These are phyloP conservation scores for Alternaria novae-zelandiae DNA, from an alignment of 2,329 filamentous ascomycete species.

Conservation along the genomic window DNA sequence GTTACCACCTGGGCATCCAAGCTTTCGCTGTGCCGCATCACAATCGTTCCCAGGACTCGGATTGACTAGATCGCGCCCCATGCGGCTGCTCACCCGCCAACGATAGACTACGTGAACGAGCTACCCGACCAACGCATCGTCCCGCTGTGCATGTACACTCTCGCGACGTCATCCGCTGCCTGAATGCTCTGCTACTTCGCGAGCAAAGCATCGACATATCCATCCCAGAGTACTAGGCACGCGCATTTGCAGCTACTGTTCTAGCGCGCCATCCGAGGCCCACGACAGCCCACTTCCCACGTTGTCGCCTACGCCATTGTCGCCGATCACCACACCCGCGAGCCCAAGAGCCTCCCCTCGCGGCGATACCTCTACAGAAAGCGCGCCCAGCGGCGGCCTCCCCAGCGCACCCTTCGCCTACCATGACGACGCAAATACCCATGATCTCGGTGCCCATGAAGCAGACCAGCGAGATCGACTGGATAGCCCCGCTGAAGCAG, in stretches of 20 bases:
- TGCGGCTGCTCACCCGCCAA: slow-evolving; percentile 9
- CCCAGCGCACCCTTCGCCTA: slow-evolving; percentile 12
- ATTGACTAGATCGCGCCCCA: slow-evolving; percentile 8
- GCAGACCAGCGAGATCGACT: slow-evolving; percentile 97
- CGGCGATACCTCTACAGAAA: slow-evolving; percentile 24
- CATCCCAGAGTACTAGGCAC: not conserved
- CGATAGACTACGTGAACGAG: slow-evolving; percentile 7
- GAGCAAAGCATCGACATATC: not conserved
- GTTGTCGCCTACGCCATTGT: slow-evolving; percentile 10
- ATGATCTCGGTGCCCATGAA: slow-evolving; percentile 96
- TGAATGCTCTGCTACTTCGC: not conserved
- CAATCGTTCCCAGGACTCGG: slow-evolving; percentile 7
- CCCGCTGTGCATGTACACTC: slow-evolving; percentile 7
- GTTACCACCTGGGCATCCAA: not conserved
- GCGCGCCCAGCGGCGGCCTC: slow-evolving; percentile 18
- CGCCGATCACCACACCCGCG: slow-evolving; percentile 5
- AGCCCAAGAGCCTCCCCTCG: not conserved
- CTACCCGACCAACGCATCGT: slow-evolving; percentile 12
- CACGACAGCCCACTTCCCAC: slow-evolving; percentile 7
- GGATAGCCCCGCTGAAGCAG: slow-evolving; percentile 86
- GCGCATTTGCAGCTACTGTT: not conserved
- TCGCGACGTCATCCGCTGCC: slow-evolving; percentile 4
- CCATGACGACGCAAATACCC: slow-evolving; percentile 66
- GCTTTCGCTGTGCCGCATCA: slow-evolving; percentile 6
- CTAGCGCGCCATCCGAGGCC: slow-evolving; percentile 1